A percentile compares a stretch with the other conserved stretches of the same genome.
Evolutionary conservation across 352 stramenopile genomes (phyloP).

Genomic region (Phytophthora cajani): DNA sequence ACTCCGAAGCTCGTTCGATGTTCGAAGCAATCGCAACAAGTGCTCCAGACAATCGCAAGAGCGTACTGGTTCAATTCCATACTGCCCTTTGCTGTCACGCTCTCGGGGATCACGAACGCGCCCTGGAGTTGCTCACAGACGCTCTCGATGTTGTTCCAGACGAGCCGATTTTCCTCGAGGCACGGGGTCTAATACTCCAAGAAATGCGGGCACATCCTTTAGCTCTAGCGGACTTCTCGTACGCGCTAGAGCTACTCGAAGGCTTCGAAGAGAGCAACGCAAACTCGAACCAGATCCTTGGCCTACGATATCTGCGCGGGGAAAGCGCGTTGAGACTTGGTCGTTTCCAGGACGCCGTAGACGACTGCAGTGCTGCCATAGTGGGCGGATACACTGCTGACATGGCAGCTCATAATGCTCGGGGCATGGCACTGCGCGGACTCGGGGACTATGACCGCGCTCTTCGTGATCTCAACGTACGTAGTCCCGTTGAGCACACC

Average conservation of each 20-base stretch:
- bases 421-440: constrained; percentile 62
- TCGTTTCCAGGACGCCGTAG: constrained; percentile 49
- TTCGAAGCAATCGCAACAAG: constrained; percentile 42
- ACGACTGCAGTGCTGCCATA: constrained; percentile 50
- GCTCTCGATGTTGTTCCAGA: constrained; percentile 57
- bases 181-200: constrained; percentile 61
- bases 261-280: constrained; percentile 19
- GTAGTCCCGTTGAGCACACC: neutral
- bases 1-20: constrained; percentile 44
- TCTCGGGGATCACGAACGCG: constrained; percentile 51
- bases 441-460: constrained; percentile 66
- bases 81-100: constrained; percentile 64
- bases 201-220: constrained; percentile 57
- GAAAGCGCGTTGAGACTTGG: constrained; percentile 57
- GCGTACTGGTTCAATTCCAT: constrained; percentile 70
- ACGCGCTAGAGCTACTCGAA: constrained; percentile 39
- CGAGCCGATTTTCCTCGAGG: constrained; percentile 70
- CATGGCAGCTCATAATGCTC: constrained; percentile 54
- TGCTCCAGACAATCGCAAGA: constrained; percentile 38
- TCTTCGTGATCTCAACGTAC: constrained; percentile 65
- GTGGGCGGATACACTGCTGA: constrained; percentile 40
- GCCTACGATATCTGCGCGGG: constrained; percentile 48
- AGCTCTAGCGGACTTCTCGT: constrained; percentile 64
- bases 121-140: constrained; percentile 57
- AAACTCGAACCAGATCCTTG: constrained; percentile 25